Base-by-base conservation (phyloP, 257 asterid genomes). In the Pogostemon cablin region DNA sequence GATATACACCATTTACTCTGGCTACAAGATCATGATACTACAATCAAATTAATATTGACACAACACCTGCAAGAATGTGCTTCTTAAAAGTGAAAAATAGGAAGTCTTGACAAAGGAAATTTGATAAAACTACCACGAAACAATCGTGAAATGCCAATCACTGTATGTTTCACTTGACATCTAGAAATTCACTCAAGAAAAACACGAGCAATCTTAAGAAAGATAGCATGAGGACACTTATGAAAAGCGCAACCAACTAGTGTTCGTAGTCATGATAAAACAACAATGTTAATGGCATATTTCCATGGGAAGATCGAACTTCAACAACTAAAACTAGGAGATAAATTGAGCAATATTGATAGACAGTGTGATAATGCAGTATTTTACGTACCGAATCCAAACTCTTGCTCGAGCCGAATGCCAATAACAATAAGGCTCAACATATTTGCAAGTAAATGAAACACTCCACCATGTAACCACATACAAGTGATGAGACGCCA, bases 401-500 rank as follows among this genome's bases (percentile, higher is more conserved):
- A 92, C 69, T 92, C 98, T 59, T 84, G 97, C 79, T 92, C 98
- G 4, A 92, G 95, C 40, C 90, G 93, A 67, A 92, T 88, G 80
- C 98, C 98, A 62, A 89, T 87, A 20, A 87, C 85, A 56, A 92
- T 7, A 49, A 92, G 88, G 74, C 96, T 88, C 92, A 90, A 72
- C 98, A 92, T 92, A 81, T 92, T 92, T 71, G 96, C 96, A 52
- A 92, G 90, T 67, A 92, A 74, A 84, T 92, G 98, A 72, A 92
- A 79, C 71, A 92, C 81, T 20, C 98, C 98, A 32, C 87, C 98
- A 58, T 92, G 96, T 69, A 92, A 78, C 98, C 98, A 92, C 85
- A 90, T 84, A 83, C 98, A 92, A 53, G 96, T 85, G 77, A 92
- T 60, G 78, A 92, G 96, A 67, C 98, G 96, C 95, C 96, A 92